Base-by-base conservation (phyloP, 1,284 basidiomycete species). In the Leccinum pachyderme region DNA sequence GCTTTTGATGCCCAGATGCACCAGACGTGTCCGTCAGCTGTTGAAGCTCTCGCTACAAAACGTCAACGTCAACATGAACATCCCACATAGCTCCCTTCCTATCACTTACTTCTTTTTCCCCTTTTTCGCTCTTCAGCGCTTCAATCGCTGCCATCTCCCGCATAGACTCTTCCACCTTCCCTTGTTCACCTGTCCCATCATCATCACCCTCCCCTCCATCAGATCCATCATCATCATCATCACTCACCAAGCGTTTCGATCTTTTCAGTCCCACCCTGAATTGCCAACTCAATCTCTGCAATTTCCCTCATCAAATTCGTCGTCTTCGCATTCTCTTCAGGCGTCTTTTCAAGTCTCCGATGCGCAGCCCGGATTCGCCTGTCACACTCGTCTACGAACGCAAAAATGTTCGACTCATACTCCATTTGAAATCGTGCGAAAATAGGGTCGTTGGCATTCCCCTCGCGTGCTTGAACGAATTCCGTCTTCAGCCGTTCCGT, bases 231-330 rank as follows among this genome's bases (percentile, higher is more conserved):
- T 33, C 33, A 56, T 55, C 53, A 63, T 52, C 53, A 44, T 51
- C 24, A 74, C 81, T 66, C 65, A 87, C 93, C 97, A 29, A 99
- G 79, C 33, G 86, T 82, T 77, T 99, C 97, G 65, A 99, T 98
- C 79, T 98, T 98, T 72, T 95, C 92, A 53, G 96, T 99, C 47
- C 95, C 95, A 61, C 94, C 95, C 75, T 98, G 95, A 68, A 98
- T 98, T 54, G 97, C 95, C 61, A 98, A 78, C 78, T 99, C 96
- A 69, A 99, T 97, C 78, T 99, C 97, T 57, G 93, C 94, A 74
- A 99, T 98, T 82, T 99, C 97, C 63, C 95, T 84, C 95, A 99
- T 99, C 79, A 99, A 75, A 73, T 96, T 95, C 24, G 97, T 97
- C 31, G 96, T 98, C 75, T 97, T 95, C 51, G 94, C 93, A 72